Evolutionary conservation across 768 basidiomycete species (phyloP), one percentile per base, ranked within the genome.

Genomic region (Leccinellum albellum): DNA sequence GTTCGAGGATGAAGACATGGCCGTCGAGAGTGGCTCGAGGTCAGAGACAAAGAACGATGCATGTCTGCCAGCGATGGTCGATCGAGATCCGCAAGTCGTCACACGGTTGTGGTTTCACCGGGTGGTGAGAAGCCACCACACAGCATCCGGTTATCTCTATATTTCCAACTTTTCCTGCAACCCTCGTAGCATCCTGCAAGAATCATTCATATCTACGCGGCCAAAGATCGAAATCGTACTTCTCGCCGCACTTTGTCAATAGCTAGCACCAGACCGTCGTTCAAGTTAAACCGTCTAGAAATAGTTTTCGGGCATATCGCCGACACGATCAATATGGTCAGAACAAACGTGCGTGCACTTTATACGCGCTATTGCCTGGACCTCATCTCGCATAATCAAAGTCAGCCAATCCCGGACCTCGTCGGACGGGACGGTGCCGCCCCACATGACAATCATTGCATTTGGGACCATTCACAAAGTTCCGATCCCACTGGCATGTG

Each of bases 1-100:
- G 71, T 91, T 91, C n/a, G 63, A 42, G 21, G 60, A 42, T 28
- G 55, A 50, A 24, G 68, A 57, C 66, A 70, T 68, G 65, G 52
- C 24, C 21, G 45, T 33, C 45, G 51, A 66, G 51, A 50, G 9
- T 6, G 50, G 53, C 50, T n/a, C n/a, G n/a, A n/a, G 9, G 58
- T 53, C 50, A 31, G 46, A 44, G 23, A 49, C 50, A 50, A 60
- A 53, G 61, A 33, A 26, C 31, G 21, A 17, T 47, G 21, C 59
- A 45, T 53, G 40, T 44, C 33, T n/a, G 28, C 26, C 20, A 28
- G 50, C 33, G 14, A 15, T 35, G 21, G 40, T 50, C 23, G 31
- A 45, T 35, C 24, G 20, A 28, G 62, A 29, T 54, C 50, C 51
- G 56, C 46, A 44, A 51, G 42, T 29, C 44, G 33, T 63, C 62